A percentile compares a stretch with the other conserved stretches of the same genome.
phyloP scores from a whole-genome alignment of 768 basidiomycete genomes.

The Trametes meyenii region DNA sequence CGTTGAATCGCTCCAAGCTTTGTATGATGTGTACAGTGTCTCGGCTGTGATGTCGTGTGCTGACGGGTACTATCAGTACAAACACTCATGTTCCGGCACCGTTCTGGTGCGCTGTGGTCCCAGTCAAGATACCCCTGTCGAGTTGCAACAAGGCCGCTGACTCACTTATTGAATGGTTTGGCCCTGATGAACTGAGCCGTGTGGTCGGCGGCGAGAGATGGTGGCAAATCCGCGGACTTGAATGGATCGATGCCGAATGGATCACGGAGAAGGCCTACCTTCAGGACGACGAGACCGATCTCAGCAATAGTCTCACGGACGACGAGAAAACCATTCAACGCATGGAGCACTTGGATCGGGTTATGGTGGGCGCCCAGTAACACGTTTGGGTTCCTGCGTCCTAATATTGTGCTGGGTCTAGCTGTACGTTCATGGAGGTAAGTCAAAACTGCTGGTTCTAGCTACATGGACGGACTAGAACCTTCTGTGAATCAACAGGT shows the following conservation, averaged over 20 bases:
- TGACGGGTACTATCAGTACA: slow-evolving; percentile 41
- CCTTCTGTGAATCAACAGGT: slow-evolving; percentile 38
- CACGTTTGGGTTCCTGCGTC: too few relatives aligned
- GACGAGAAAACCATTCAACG: slow-evolving; percentile 44
- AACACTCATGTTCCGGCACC: slow-evolving; percentile 74
- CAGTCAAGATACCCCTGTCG: slow-evolving; percentile 57
- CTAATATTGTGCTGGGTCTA: slow-evolving; percentile 27
- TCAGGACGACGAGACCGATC: slow-evolving; percentile 3
- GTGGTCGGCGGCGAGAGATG: slow-evolving; percentile 78
- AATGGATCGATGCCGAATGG: slow-evolving; percentile 70
- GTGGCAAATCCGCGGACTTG: slow-evolving; percentile 81
- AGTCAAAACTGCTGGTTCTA: neutral
- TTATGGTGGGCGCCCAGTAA: slow-evolving; percentile 46
- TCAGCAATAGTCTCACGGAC: slow-evolving; percentile 37
- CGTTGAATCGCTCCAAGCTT: slow-evolving; percentile 70
- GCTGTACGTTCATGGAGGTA: slow-evolving; percentile 71
- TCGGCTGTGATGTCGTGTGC: neutral
- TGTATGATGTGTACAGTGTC: slow-evolving; percentile 41
- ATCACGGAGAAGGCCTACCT: slow-evolving; percentile 55
- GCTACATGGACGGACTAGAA: neutral
- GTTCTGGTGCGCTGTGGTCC: slow-evolving; percentile 62
- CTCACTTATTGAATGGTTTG: slow-evolving; percentile 68
- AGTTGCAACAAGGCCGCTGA: slow-evolving; percentile 68
- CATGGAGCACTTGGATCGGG: slow-evolving; percentile 58
- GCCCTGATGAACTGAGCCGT: slow-evolving; percentile 64